Conservation (phyloP, 768 basidiomycete species). For the Tylopilus intermedius region DNA sequence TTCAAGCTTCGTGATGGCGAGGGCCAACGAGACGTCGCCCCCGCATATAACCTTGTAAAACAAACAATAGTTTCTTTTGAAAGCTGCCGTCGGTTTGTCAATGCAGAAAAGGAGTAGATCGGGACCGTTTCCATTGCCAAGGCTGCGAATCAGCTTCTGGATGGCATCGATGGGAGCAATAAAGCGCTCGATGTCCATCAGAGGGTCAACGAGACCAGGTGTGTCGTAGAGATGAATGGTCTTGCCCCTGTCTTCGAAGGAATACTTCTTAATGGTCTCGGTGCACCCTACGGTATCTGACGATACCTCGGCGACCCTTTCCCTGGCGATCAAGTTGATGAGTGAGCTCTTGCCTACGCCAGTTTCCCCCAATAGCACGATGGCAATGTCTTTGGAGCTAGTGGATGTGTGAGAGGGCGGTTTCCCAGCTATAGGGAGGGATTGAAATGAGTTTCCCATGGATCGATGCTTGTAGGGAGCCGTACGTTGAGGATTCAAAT, state of each 20-base stretch:
- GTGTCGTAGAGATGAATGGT: conserved; percentile 31
- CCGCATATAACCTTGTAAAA: conserved; percentile 27
- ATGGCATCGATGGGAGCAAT: conserved; percentile 21
- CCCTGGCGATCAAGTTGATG: conserved; percentile 34
- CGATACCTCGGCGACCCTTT: conserved; percentile 28
- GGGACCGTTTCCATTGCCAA: conserved; percentile 27
- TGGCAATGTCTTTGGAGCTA: conserved; percentile 20
- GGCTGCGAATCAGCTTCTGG: conserved; percentile 28
- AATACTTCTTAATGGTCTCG: conserved; percentile 21
- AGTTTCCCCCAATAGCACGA: conserved; percentile 33
- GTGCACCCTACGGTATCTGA: conserved; percentile 33
- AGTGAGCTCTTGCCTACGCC: conserved; percentile 40
- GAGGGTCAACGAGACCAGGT: conserved; percentile 29
- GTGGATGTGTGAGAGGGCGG: not conserved
- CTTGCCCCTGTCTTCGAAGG: conserved; percentile 16
- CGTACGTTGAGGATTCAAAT: not conserved
- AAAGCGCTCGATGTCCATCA: conserved; percentile 15
- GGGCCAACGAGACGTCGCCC: conserved; percentile 24
- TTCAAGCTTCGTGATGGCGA: conserved; percentile 30
- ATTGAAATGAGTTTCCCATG: conserved; percentile 12
- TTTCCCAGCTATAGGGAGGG: conserved; percentile 7
- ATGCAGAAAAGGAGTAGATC: conserved; percentile 30
- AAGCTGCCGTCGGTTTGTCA: conserved; percentile 24
- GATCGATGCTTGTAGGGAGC: conserved; percentile 8
- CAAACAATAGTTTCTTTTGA: conserved; percentile 24